Evolutionary conservation across 2,329 filamentous ascomycete genomes (phyloP).

Genomic region (Gnomoniopsis smithogilvyi): DNA sequence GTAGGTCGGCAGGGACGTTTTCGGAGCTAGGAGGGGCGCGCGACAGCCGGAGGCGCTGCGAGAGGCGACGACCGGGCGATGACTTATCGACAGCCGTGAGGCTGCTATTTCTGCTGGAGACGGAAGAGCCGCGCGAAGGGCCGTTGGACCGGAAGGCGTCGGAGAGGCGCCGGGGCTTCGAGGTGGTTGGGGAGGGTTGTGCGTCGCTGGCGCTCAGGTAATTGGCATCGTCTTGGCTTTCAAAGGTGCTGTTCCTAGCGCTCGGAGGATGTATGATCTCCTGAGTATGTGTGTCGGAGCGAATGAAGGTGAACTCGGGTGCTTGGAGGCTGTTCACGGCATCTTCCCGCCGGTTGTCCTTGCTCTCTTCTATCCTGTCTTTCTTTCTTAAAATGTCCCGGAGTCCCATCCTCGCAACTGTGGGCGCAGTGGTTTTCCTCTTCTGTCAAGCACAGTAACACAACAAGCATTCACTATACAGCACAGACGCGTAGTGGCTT

Average conservation of each 20-base stretch:
- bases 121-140: constrained; percentile 45
- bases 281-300: constrained; percentile 76
- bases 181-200: constrained; percentile 2
- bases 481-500: not conserved
- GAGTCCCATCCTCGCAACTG: constrained; percentile 40
- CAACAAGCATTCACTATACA: not conserved
- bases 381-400: constrained; percentile 54
- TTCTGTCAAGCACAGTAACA: not conserved
- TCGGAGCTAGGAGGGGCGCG: constrained; percentile 59
- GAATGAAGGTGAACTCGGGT: constrained; percentile 78
- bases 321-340: constrained; percentile 35
- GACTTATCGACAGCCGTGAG: constrained; percentile 32
- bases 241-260: constrained; percentile 22
- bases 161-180: constrained; percentile 27
- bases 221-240: constrained; percentile 22
- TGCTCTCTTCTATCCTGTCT: constrained; percentile 38
- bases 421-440: not conserved
- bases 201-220: constrained; percentile 25
- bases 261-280: constrained; percentile 73
- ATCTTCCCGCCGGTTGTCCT: constrained; percentile 26
- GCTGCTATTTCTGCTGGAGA: constrained; percentile 34
- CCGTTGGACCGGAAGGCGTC: constrained; percentile 33
- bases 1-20: constrained; percentile 76
- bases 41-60: constrained; percentile 67
- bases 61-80: constrained; percentile 47